These are phyloP conservation scores for Xylaria sp. DNA, from an alignment of 2,329 filamentous ascomycete genomes.

Conservation along the genomic window DNA sequence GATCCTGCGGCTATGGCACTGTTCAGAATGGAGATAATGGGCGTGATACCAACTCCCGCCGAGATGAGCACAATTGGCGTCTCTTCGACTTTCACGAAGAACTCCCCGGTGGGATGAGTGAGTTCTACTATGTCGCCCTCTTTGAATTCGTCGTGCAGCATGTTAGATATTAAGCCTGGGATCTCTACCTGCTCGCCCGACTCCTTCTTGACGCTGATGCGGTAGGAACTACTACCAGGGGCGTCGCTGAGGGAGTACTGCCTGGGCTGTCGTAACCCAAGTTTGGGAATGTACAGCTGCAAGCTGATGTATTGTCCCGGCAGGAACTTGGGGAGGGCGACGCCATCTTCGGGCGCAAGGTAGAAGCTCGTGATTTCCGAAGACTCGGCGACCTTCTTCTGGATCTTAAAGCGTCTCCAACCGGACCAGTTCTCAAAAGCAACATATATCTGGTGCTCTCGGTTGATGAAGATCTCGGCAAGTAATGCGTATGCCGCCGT, in stretches of 20 bases:
- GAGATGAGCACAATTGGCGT: slow-evolving; percentile 72
- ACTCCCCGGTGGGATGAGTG: slow-evolving; percentile 67
- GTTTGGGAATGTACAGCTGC: slow-evolving; percentile 67
- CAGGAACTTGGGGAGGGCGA: slow-evolving; percentile 66
- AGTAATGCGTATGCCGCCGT: slow-evolving; percentile 75
- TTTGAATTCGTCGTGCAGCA: slow-evolving; percentile 59
- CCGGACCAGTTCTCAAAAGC: slow-evolving; percentile 54
- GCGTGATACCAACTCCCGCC: slow-evolving; percentile 75
- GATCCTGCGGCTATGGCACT: slow-evolving; percentile 47
- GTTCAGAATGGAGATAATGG: slow-evolving; percentile 73
- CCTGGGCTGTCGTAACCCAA: slow-evolving; percentile 73
- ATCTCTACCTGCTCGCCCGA: slow-evolving; percentile 51
- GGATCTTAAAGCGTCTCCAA: slow-evolving; percentile 66
- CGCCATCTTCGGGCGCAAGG: slow-evolving; percentile 70
- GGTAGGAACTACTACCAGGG: slow-evolving; percentile 65
- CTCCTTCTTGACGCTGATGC: slow-evolving; percentile 79
- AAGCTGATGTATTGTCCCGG: slow-evolving; percentile 81
- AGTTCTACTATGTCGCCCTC: slow-evolving; percentile 65
- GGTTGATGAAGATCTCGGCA: slow-evolving; percentile 74
- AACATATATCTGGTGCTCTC: slow-evolving; percentile 71
- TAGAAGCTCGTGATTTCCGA: slow-evolving; percentile 74
- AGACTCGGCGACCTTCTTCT: slow-evolving; percentile 69
- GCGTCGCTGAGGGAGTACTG: slow-evolving; percentile 80
- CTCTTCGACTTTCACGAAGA: slow-evolving; percentile 65
- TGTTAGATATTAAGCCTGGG: slow-evolving; percentile 63